These are phyloP conservation scores for Areca catechu DNA, from an alignment of 176 grass and related monocot genomes.

Conservation along the genomic window DNA sequence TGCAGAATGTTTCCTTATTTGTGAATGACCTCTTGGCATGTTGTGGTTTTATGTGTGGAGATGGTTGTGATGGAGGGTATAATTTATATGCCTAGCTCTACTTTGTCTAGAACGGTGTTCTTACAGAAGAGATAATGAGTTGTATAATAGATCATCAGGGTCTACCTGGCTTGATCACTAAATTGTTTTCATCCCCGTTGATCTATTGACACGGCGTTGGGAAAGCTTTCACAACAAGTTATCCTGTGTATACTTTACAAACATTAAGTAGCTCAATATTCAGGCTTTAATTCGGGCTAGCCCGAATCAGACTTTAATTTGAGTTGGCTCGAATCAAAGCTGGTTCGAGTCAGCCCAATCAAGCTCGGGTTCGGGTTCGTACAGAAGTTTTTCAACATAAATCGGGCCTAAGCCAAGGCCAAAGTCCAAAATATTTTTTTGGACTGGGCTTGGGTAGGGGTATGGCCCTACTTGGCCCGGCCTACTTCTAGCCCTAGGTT, in stretches of 20 bases:
- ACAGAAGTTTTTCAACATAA: too few relatives aligned
- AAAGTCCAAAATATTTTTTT: too few relatives aligned
- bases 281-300: too few relatives aligned
- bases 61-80: slow-evolving; percentile 96
- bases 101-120: slow-evolving; percentile 75
- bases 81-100: slow-evolving; percentile 70
- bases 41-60: slow-evolving; percentile 93
- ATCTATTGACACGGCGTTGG: not conserved
- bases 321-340: too few relatives aligned
- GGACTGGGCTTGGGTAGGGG: too few relatives aligned
- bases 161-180: not conserved
- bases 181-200: slow-evolving; percentile 1
- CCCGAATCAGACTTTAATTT: too few relatives aligned
- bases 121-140: slow-evolving; percentile 68
- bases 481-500: too few relatives aligned
- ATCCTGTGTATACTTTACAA: not conserved
- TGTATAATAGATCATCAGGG: not conserved
- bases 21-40: slow-evolving; percentile 85
- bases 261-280: not conserved
- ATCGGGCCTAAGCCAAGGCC: too few relatives aligned
- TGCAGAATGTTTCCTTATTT: slow-evolving; percentile 75
- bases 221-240: too few relatives aligned
- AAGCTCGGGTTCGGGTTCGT: too few relatives aligned
- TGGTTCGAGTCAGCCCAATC: too few relatives aligned
- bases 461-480: too few relatives aligned